These are phyloP conservation scores for Corylus heterophylla DNA, from an alignment of 306 rosid species.

Conservation along the genomic window DNA sequence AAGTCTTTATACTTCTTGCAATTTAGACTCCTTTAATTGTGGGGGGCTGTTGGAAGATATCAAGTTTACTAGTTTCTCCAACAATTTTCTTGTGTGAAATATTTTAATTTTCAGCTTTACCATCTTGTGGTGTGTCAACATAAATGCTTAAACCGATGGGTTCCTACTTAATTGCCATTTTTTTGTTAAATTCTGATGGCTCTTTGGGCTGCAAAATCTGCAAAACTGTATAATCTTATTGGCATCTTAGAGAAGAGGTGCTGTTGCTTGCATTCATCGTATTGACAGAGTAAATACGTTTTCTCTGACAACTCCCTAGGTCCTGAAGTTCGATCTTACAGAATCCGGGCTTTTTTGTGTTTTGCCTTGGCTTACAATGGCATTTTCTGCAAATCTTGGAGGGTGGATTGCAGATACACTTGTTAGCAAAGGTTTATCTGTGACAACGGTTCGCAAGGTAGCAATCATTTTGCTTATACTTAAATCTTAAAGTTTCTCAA, in stretches of 20 bases:
- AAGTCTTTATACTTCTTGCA: constrained; percentile 26
- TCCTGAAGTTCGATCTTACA: constrained; percentile 96
- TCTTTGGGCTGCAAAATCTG: neutral
- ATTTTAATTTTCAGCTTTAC: neutral
- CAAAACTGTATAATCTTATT: neutral
- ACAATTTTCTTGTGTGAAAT: neutral
- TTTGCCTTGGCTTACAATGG: constrained; percentile 94
- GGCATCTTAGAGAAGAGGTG: neutral
- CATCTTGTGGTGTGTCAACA: neutral
- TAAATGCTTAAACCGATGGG: neutral
- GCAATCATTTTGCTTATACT: constrained; percentile 7
- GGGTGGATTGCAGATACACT: constrained; percentile 99
- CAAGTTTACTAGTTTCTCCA: neutral
- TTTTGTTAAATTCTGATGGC: neutral
- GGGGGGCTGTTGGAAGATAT: no score
- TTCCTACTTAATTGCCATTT: neutral
- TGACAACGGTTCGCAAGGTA: constrained; percentile 96
- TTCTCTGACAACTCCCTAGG: constrained; percentile 37
- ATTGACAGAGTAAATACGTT: neutral
- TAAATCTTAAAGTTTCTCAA: neutral
- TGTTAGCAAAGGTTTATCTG: constrained; percentile 77
- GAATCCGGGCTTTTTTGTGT: constrained; percentile 93
- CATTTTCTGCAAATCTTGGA: constrained; percentile 90
- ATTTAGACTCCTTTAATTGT: neutral
- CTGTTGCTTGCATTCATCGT: neutral